A percentile compares a stretch with the other conserved stretches of the same genome.
Conservation (phyloP, 2,329 filamentous ascomycete genomes). For the Sclerotinia subarctica region DNA sequence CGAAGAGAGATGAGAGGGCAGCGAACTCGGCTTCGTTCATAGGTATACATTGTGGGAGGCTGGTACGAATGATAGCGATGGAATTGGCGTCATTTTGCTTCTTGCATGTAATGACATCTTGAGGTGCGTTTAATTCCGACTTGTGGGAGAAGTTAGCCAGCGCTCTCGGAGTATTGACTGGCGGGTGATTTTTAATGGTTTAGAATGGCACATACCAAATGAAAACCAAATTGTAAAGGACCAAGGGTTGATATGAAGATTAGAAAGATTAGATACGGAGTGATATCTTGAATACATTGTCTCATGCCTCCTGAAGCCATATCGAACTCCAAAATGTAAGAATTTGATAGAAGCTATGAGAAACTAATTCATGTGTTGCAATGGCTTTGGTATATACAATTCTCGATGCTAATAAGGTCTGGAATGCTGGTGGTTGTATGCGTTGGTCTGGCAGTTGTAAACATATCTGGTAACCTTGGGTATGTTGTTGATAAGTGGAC, state of each 20-base stretch:
- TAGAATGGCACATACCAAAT: conserved; percentile 59
- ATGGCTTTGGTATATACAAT: not conserved
- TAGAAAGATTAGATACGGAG: conserved; percentile 73
- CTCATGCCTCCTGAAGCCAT: conserved; percentile 37
- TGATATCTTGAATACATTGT: conserved; percentile 47
- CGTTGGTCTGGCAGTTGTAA: not conserved
- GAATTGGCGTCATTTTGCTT: conserved; percentile 49
- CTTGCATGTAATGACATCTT: conserved; percentile 88
- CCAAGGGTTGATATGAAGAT: conserved; percentile 77
- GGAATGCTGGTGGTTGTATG: not conserved
- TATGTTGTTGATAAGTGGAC: no score
- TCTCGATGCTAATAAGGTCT: no score
- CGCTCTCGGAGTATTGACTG: conserved; percentile 10
- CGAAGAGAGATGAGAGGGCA: conserved; percentile 85
- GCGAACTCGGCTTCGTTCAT: conserved; percentile 84
- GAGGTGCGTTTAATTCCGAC: conserved; percentile 93
- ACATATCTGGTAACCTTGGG: not conserved
- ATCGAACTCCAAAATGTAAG: not conserved
- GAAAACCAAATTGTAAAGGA: conserved; percentile 90
- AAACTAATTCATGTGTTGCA: not conserved
- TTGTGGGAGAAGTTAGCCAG: conserved; percentile 39
- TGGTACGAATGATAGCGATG: conserved; percentile 32
- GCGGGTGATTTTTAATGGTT: not conserved
- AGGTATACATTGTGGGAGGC: conserved; percentile 74
- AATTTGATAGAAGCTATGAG: not conserved